Evolutionary conservation across 2,329 filamentous ascomycete species (phyloP).

Genomic region (Zasmidium angulare): DNA sequence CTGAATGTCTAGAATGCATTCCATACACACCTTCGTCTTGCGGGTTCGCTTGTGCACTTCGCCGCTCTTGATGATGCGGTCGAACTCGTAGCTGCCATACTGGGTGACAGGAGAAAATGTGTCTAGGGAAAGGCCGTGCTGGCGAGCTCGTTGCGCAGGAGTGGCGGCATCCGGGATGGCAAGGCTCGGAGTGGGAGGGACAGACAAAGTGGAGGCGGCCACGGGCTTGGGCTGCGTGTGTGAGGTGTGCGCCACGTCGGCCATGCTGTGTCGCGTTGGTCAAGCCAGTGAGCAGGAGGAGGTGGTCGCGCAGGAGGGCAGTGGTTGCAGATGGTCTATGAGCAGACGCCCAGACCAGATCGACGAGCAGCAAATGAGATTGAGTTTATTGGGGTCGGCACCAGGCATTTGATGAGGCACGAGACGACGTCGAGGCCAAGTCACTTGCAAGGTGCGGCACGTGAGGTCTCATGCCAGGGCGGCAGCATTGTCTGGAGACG

Average conservation of each 20-base stretch:
- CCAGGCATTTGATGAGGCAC: background rate
- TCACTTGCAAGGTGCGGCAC: background rate
- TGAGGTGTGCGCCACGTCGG: conserved; percentile 20
- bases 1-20: background rate
- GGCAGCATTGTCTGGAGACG: background rate
- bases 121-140: conserved; percentile 52
- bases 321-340: background rate
- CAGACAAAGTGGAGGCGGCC: background rate
- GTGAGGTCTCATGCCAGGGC: background rate
- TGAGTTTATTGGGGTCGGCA: background rate
- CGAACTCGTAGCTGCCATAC: conserved; percentile 94
- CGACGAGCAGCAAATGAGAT: background rate
- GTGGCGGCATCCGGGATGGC: conserved; percentile 8
- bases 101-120: conserved; percentile 85
- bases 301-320: background rate
- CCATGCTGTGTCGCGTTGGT: conserved; percentile 18
- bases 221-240: conserved; percentile 6
- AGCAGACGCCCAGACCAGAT: background rate
- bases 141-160: conserved; percentile 1
- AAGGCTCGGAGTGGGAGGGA: conserved; percentile 5
- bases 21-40: conserved; percentile 75
- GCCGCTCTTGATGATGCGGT: conserved; percentile 87
- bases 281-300: background rate
- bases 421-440: background rate
- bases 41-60: conserved; percentile 84